Evolutionary conservation across 441 rosid genomes (phyloP), one percentile per base, ranked within the genome.

Genomic region (Euphorbia corollata): DNA sequence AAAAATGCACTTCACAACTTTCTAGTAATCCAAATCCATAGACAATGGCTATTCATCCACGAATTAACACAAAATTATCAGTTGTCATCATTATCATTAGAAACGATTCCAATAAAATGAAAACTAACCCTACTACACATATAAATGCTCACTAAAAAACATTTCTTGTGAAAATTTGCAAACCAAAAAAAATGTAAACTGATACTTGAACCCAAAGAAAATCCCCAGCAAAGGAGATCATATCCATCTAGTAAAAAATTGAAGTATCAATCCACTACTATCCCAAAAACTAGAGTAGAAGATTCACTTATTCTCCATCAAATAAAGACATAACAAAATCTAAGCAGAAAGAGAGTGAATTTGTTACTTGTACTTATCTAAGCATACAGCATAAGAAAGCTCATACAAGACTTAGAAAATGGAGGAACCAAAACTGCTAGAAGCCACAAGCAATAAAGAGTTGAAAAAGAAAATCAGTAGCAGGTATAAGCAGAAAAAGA

Each of bases 341-440:
- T 36, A 36, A 2, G 41, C 41, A 36, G 41, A 36, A 36, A 36
- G 41, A 36, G 41, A 36, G 41, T 36, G 41, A 36, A 2, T 36
- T 36, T 36, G 41, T 6, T 36, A 5, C 41, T 2, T 5, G 41
- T 36, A 36, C 41, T 36, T 2, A 36, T 36, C 41, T 36, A 36
- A 36, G 41, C 54, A 16, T n/a, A 50, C 22, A n/a, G 2, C 54
- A 15, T 63, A 61, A 48, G 59, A 63, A 53, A 65, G 39, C 38
- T 27, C 66, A 59, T 10, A 27, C n/a, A 19, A 20, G 18, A 36
- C 15, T 65, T 5, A 55, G 19, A 18, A 47, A 59, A 53, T 9
- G 0, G 9, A 64, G 16, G 15, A 32, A 38, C 6, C 67, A 39
- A 10, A 19, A 66, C 24, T 4, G 32, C 32, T 1, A 27, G 39